Conservation (phyloP, 331 rosid species). For the Ulmus americana region DNA sequence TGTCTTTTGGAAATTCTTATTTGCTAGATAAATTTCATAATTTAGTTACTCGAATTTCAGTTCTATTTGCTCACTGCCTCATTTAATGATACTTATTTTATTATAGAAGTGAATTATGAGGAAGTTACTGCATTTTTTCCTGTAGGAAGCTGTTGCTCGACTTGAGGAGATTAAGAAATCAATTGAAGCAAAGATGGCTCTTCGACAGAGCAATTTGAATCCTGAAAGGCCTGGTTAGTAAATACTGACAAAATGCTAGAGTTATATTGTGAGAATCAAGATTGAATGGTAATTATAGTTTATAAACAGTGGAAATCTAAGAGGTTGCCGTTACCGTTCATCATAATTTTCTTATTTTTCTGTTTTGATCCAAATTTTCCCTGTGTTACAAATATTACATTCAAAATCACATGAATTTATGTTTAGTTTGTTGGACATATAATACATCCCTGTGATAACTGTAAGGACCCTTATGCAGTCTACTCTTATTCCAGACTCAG, state of each 20-base stretch:
- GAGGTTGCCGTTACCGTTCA: neutral
- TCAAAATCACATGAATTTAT: slow-evolving; percentile 2
- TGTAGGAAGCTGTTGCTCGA: slow-evolving; percentile 81
- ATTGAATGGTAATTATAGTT: neutral
- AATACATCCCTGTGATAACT: neutral
- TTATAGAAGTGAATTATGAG: slow-evolving; percentile 11
- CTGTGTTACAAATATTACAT: neutral
- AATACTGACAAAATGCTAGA: slow-evolving; percentile 1
- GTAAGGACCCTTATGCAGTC: slow-evolving; percentile 8
- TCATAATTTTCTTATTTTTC: neutral
- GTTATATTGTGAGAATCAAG: neutral
- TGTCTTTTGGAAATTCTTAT: neutral
- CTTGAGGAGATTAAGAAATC: slow-evolving; percentile 85
- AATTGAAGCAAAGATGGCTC: slow-evolving; percentile 72
- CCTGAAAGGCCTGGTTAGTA: slow-evolving; percentile 95
- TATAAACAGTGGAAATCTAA: neutral
- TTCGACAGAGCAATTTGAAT: slow-evolving; percentile 86
- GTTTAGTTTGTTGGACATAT: neutral
- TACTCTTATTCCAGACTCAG: slow-evolving; percentile 48
- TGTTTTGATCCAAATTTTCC: neutral
- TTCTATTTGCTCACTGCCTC: neutral
- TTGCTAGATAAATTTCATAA: neutral
- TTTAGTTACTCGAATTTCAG: neutral
- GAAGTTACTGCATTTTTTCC: neutral
- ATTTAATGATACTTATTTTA: slow-evolving; percentile 14